Conservation (phyloP, 768 basidiomycete genomes). For the Kwoniella bestiolae region DNA sequence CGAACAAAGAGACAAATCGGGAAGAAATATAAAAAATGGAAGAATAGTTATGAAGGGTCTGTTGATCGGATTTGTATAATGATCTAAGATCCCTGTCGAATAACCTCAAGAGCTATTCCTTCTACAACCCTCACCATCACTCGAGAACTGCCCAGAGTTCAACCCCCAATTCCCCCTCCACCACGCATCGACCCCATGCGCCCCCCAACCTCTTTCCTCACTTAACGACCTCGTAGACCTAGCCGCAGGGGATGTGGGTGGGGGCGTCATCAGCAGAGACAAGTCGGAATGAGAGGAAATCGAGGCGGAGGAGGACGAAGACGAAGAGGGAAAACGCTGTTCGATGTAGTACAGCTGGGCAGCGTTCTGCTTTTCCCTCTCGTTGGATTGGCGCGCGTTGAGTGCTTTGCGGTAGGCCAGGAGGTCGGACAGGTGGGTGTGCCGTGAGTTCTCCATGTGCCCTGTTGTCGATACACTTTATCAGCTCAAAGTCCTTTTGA, state of each 20-base stretch:
- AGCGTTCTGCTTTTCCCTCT: constrained; percentile 3
- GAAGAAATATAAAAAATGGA: not conserved
- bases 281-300: not conserved
- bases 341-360: constrained; percentile 14
- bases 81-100: too few relatives aligned
- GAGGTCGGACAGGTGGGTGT: constrained; percentile 14
- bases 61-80: too few relatives aligned
- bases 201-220: constrained; percentile 16
- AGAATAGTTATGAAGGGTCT: too few relatives aligned
- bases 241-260: not conserved
- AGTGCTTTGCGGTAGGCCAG: constrained; percentile 2
- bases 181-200: constrained; percentile 23
- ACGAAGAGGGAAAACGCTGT: constrained; percentile 13
- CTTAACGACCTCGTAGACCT: not conserved
- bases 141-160: not conserved
- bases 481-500: constrained; percentile 1
- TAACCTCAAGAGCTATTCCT: not conserved
- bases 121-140: not conserved
- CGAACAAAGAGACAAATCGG: not conserved
- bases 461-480: not conserved
- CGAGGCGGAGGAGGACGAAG: constrained; percentile 5
- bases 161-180: constrained; percentile 22
- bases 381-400: not conserved
- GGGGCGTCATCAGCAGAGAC: not conserved
- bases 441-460: constrained; percentile 23